Conservation (phyloP, 495 filamentous ascomycete species). For the Tuber indicum region DNA sequence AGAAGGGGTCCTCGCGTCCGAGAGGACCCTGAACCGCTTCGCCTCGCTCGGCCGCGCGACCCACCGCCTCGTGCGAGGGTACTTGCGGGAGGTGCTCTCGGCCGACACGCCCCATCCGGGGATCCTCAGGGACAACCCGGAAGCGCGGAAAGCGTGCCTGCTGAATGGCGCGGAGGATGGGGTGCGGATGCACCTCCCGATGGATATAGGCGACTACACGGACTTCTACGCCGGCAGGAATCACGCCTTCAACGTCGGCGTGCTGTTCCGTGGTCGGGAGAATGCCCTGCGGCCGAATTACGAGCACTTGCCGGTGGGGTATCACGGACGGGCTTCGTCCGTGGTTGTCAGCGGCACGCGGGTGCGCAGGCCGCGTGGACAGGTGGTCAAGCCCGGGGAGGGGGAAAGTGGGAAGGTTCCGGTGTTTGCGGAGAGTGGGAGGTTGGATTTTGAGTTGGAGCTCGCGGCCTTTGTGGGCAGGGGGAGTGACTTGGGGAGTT, state of each 20-base stretch:
- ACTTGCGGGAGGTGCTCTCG: slow-evolving; percentile 65
- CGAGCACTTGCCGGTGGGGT: slow-evolving; percentile 80
- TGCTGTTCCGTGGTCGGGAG: slow-evolving; percentile 71
- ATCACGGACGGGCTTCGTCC: slow-evolving; percentile 75
- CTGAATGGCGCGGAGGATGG: slow-evolving; percentile 36
- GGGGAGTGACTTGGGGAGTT: slow-evolving; percentile 59
- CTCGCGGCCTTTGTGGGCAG: slow-evolving; percentile 70
- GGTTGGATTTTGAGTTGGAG: slow-evolving; percentile 83
- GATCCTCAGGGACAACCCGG: slow-evolving; percentile 54
- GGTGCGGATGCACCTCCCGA: slow-evolving; percentile 69
- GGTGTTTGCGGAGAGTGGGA: slow-evolving; percentile 56
- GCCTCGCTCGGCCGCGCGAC: slow-evolving; percentile 66
- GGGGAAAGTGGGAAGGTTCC: slow-evolving; percentile 43
- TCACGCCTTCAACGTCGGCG: slow-evolving; percentile 76
- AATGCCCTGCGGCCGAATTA: slow-evolving; percentile 88
- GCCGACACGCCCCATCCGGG: slow-evolving; percentile 52
- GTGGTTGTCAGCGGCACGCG: slow-evolving; percentile 70
- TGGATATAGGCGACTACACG: slow-evolving; percentile 91
- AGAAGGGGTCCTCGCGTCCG: slow-evolving; percentile 29
- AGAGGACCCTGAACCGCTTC: slow-evolving; percentile 73
- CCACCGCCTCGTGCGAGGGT: slow-evolving; percentile 64
- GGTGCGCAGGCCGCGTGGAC: slow-evolving; percentile 71
- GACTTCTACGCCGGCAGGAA: slow-evolving; percentile 93
- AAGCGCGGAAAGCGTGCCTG: slow-evolving; percentile 51
- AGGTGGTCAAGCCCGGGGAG: slow-evolving; percentile 51